Conservation (phyloP, 768 basidiomycete species). For the Termitomyces sp. region DNA sequence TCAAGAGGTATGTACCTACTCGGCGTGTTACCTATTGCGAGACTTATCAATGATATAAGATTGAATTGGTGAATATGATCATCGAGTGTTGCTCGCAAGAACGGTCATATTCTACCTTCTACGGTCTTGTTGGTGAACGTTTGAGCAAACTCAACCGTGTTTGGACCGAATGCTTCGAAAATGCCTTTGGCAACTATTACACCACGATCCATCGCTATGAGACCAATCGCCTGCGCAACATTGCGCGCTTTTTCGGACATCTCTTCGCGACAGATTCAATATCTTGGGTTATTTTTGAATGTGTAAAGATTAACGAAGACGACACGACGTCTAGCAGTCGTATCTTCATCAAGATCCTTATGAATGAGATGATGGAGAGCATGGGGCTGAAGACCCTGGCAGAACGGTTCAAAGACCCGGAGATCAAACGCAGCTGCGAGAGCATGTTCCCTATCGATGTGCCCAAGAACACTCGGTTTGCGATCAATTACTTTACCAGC, state of each 20-base stretch:
- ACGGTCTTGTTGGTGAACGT: conserved; percentile 92
- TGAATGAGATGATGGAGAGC: conserved; percentile 91
- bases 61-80: conserved; percentile 96
- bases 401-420: conserved; percentile 86
- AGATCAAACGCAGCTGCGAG: conserved; percentile 63
- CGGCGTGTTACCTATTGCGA: neutral
- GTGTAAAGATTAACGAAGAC: conserved; percentile 92
- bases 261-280: conserved; percentile 81
- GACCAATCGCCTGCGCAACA: conserved; percentile 96
- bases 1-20: conserved; percentile 67
- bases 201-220: conserved; percentile 97
- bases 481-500: conserved; percentile 98
- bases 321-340: conserved; percentile 94
- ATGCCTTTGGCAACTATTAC: conserved; percentile 87
- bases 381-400: conserved; percentile 86
- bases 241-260: conserved; percentile 95
- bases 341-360: conserved; percentile 96
- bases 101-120: conserved; percentile 96
- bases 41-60: conserved; percentile 35
- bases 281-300: conserved; percentile 82
- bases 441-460: conserved; percentile 96
- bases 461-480: conserved; percentile 93
- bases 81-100: conserved; percentile 99
- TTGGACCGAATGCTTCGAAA: conserved; percentile 88
- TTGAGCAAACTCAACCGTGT: conserved; percentile 94